These are phyloP conservation scores for Didymella keratinophila DNA, from an alignment of 2,329 filamentous ascomycete genomes.

Conservation along the genomic window DNA sequence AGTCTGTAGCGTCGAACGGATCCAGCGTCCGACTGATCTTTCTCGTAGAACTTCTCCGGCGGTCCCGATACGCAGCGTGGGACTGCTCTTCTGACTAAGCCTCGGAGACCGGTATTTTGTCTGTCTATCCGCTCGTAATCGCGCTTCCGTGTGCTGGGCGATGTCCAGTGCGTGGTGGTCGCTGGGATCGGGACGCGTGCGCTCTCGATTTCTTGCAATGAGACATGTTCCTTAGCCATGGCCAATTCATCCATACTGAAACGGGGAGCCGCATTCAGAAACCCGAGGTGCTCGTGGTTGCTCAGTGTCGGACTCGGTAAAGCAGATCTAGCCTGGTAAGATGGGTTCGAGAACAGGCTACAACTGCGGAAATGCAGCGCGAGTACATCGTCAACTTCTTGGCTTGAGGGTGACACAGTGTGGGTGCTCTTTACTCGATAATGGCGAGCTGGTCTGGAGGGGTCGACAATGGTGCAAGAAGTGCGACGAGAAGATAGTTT, in stretches of 20 bases:
- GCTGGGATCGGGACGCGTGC: conserved; percentile 22
- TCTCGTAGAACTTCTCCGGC: conserved; percentile 48
- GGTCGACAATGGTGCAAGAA: conserved; percentile 47
- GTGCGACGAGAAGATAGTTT: conserved; percentile 47
- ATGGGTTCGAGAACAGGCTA: conserved; percentile 45
- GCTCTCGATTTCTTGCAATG: conserved; percentile 31
- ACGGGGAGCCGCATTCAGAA: conserved; percentile 22
- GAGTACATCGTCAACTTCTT: conserved; percentile 51
- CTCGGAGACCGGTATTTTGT: conserved; percentile 49
- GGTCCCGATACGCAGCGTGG: conserved; percentile 46
- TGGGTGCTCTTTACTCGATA: conserved; percentile 47
- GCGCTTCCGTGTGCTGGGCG: conserved; percentile 42
- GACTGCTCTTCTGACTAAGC: conserved; percentile 41
- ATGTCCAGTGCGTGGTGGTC: conserved; percentile 51
- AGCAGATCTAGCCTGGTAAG: conserved; percentile 35
- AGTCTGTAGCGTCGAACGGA: conserved; percentile 51
- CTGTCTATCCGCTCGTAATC: conserved; percentile 51
- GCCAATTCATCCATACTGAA: conserved; percentile 31
- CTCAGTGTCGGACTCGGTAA: conserved; percentile 35
- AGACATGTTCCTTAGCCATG: conserved; percentile 19
- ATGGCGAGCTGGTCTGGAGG: conserved; percentile 45
- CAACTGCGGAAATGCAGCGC: conserved; percentile 52
- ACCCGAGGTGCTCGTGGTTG: conserved; percentile 23
- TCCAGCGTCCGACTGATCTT: conserved; percentile 45
- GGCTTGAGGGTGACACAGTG: conserved; percentile 33